Percentiles rank a stretch among this genome's conserved stretches.
These are phyloP conservation scores for Taxawa tesnikishii DNA, from an alignment of 2,329 filamentous ascomycete species.

Conservation along the genomic window DNA sequence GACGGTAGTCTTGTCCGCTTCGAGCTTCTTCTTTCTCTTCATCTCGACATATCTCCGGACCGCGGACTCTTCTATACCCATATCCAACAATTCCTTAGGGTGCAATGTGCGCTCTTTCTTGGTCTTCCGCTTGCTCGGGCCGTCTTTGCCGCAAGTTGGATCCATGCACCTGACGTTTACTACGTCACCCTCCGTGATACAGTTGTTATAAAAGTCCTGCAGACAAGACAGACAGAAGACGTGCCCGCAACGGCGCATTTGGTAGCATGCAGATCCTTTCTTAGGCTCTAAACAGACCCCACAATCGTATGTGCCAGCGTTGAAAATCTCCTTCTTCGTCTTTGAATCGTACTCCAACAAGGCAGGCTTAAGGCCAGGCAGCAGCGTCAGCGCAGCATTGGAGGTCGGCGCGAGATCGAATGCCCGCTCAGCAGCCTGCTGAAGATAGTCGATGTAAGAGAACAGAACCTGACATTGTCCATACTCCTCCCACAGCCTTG, in stretches of 20 bases:
- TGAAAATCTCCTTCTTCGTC: constrained; percentile 62
- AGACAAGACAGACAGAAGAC: constrained; percentile 87
- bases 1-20: constrained; percentile 80
- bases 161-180: constrained; percentile 66
- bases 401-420: constrained; percentile 36
- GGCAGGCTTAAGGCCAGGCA: constrained; percentile 47
- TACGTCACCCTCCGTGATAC: constrained; percentile 76
- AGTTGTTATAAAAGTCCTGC: constrained; percentile 78
- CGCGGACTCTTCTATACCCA: constrained; percentile 43
- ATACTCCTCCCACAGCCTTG: constrained; percentile 46
- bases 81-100: constrained; percentile 62
- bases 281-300: constrained; percentile 86
- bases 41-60: constrained; percentile 80
- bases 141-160: constrained; percentile 62
- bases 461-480: constrained; percentile 45
- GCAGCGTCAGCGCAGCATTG: constrained; percentile 32
- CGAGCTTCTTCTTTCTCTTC: constrained; percentile 85
- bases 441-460: constrained; percentile 47
- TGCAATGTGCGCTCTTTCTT: constrained; percentile 59
- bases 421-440: constrained; percentile 43
- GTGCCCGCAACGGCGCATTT: constrained; percentile 71
- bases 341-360: constrained; percentile 69
- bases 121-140: constrained; percentile 25
- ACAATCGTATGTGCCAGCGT: constrained; percentile 76
- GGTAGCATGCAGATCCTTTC: constrained; percentile 71